A percentile compares a stretch with the other conserved stretches of the same genome.
Evolutionary conservation across 1,139 yeast species (phyloP).

Genomic region (Yamadazyma songkhlaensis): DNA sequence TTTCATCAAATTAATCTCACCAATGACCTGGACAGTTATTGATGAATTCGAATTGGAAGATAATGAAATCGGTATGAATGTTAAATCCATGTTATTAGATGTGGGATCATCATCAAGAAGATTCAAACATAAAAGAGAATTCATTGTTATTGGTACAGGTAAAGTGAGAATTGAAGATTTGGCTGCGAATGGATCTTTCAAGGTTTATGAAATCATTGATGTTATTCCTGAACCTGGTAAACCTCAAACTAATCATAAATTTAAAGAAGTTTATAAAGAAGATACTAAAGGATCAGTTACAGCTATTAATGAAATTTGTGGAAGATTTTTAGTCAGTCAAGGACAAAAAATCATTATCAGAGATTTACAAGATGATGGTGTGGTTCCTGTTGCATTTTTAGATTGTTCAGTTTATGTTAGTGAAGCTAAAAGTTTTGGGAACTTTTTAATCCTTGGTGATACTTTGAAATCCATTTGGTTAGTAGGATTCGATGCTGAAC

Average conservation of each 20-base stretch:
- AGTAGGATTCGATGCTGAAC: conserved; percentile 93
- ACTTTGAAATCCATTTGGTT: conserved; percentile 76
- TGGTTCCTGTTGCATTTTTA: conserved; percentile 90
- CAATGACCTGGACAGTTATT: conserved; percentile 72
- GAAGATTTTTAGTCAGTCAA: conserved; percentile 80
- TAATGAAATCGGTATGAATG: conserved; percentile 61
- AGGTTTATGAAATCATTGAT: conserved; percentile 71
- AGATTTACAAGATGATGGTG: conserved; percentile 79
- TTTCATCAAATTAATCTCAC: conserved; percentile 63
- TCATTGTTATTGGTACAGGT: conserved; percentile 77
- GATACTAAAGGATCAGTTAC: conserved; percentile 84
- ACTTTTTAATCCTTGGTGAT: conserved; percentile 77
- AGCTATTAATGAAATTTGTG: conserved; percentile 75
- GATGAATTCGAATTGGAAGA: conserved; percentile 66
- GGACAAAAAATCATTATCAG: conserved; percentile 85
- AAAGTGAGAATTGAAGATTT: conserved; percentile 78
- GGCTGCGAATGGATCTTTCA: conserved; percentile 76
- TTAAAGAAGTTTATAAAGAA: conserved; percentile 75
- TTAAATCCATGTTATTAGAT: conserved; percentile 60
- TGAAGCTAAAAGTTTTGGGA: conserved; percentile 81
- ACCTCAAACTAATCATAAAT: conserved; percentile 79
- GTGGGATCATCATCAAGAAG: conserved; percentile 45
- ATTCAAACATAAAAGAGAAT: conserved; percentile 61
- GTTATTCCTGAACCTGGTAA: conserved; percentile 88
- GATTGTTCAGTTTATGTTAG: conserved; percentile 80